Base-by-base conservation (phyloP, 1,139 yeast species). In the Ogataea hybrid region DNA sequence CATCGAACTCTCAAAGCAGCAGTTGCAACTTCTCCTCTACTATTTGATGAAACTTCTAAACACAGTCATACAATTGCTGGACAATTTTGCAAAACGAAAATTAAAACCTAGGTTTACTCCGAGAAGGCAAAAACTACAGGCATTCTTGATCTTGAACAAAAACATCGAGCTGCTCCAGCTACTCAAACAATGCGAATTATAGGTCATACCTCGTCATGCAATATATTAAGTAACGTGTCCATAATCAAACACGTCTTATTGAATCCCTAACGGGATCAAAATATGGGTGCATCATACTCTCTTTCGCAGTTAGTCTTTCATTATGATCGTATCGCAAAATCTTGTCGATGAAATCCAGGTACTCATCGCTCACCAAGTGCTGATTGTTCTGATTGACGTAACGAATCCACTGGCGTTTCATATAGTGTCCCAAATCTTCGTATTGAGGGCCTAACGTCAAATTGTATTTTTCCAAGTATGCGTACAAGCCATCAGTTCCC, bases 281-380 rank as follows among this genome's bases (percentile, higher is more conserved):
- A 54, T 75, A 84, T 16, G 75, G 71, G 66, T 83, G 89, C 20
- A 62, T 71, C 79, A 83, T 75, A 22, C 90, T 86, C 57, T 84
- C 90, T 58, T 73, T 71, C 1, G 92, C 92, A 3, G 92, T 83
- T 30, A 84, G 72, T 61, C 92, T 73, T 57, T 77, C 77, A 58
- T 80, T 83, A 58, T 84, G 92, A 57, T 84, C 90, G 55, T 81
- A 84, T 40, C 80, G 74, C 57, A 84, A 69, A 46, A 83, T 67
- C 48, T 75, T 73, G 56, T 83, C 89, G 49, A 84, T 72, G 50
- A 84, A 72, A 56, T 81, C 87, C 41, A 83, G 61, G 28, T 77
- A 75, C 48, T 79, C 85, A n/a, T 79, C 79, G 47, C 71, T 72
- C 21, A 79, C 77, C 50, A 81, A 63, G 52, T 76, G 73, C 49